Base-by-base conservation (phyloP, 768 basidiomycete genomes). In the Boletus pseudo-olivaceus region DNA sequence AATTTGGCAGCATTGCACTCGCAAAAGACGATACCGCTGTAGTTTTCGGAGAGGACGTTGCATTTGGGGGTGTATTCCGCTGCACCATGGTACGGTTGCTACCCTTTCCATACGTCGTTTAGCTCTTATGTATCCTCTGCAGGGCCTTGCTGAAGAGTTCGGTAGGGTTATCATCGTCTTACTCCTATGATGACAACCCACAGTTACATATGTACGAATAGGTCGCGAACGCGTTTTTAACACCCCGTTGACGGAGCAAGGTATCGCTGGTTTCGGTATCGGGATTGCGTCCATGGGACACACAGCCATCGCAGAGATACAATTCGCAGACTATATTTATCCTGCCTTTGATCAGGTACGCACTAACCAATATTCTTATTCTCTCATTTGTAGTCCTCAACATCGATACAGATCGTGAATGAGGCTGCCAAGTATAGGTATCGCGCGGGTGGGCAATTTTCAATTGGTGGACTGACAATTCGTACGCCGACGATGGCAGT, bases 381-480 rank as follows among this genome's bases (percentile, higher is more conserved):
- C n/a, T 30, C 27, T n/a, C 19, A 7, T 30, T 44, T 27, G 19
- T n/a, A 30, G 11, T 47, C 26, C 37, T 55, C 43, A 54, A 2
- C 42, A 37, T 23, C 30, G n/a, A 45, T 35, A 9, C 51, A 94
- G 88, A 77, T 97, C 20, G 93, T 97, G 38, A 97, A 96, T 59
- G 94, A 98, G 74, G 94, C 93, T 2, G 93, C 95, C 35, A 98
- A 98, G 71, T 84, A 87, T 59, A 80, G 93, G 34, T 98, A 93
- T 66, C 89, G 93, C 29, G 92, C 92, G 23, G 93, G 90, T 32
- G 91, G 92, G 0, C 77, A 81, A 47, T 94, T 81, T 71, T 84
- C 90, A 53, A 86, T 85, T n/a, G 93, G 93, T 20, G 82, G 82
- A 6, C 74, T 93, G 20, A 94, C 90, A 1, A 82, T 93, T 45